Conservation (phyloP, 2,329 filamentous ascomycete species). For the Colletotrichum tamarilloi region DNA sequence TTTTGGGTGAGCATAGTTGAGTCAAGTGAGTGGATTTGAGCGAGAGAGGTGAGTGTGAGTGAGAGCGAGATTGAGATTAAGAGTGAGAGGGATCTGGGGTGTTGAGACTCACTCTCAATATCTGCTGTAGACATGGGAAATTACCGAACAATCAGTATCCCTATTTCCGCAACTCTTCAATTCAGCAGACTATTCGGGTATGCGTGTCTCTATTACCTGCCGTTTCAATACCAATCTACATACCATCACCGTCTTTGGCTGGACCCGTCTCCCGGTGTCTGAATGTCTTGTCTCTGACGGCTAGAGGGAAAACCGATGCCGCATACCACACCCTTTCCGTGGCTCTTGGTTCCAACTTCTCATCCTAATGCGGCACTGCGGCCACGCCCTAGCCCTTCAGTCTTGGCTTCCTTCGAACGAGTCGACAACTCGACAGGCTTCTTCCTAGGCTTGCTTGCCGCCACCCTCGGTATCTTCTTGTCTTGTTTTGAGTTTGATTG, state of each 20-base stretch:
- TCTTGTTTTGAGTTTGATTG: constrained; percentile 29
- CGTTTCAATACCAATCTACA: neutral
- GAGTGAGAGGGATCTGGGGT: neutral
- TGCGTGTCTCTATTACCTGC: neutral
- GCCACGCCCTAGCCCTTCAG: neutral
- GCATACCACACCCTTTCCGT: neutral
- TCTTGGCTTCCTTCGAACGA: neutral
- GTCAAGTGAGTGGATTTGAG: neutral
- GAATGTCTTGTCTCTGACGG: constrained; percentile 4
- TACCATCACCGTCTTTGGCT: neutral
- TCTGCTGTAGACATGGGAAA: neutral
- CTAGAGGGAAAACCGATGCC: neutral
- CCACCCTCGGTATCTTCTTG: constrained; percentile 33
- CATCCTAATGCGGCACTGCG: constrained; percentile 14
- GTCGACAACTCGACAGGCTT: neutral
- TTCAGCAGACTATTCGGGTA: neutral
- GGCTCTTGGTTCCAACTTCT: neutral
- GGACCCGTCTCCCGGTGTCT: neutral
- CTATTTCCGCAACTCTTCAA: neutral
- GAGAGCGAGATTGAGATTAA: too few species aligned
- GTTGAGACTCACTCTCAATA: neutral
- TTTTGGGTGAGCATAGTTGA: neutral
- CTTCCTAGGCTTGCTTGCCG: constrained; percentile 6
- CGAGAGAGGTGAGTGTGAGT: too few species aligned
- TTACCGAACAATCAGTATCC: neutral